Evolutionary conservation across 139 green algal genomes (phyloP).

Genomic region (Auxenochlorella protothecoides): DNA sequence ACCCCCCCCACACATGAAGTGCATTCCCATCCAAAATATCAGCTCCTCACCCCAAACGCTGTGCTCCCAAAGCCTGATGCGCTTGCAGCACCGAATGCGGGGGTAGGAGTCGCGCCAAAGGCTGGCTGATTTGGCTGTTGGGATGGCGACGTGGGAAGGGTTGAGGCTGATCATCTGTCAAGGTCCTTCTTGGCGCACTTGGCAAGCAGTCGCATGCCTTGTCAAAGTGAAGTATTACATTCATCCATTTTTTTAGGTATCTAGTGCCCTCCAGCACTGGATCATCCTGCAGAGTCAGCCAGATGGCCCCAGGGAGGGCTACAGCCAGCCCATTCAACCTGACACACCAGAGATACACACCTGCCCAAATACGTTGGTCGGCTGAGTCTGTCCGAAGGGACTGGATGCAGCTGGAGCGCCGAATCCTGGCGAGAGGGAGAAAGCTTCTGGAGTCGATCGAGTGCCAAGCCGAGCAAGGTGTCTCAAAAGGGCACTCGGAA

Average conservation of each 20-base stretch:
- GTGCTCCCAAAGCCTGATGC: constrained; percentile 18
- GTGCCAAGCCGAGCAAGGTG: too few species aligned
- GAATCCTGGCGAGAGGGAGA: too few species aligned
- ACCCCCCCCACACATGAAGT: constrained; percentile 3
- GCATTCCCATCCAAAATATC: too few species aligned
- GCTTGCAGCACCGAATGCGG: constrained; percentile 19
- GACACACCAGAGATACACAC: not conserved
- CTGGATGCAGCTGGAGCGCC: too few species aligned
- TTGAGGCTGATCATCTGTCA: not conserved
- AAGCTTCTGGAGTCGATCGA: too few species aligned
- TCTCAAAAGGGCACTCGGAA: too few species aligned
- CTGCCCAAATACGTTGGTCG: constrained; percentile 20
- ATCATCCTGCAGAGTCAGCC: not conserved
- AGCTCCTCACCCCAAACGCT: constrained; percentile 10
- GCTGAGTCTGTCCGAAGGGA: too few species aligned
- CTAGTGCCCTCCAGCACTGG: not conserved
- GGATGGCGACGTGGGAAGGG: not conserved
- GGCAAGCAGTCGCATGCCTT: not conserved
- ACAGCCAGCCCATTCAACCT: not conserved
- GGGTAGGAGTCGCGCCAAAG: constrained; percentile 18
- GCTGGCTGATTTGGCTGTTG: constrained; percentile 16
- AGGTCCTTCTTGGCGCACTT: not conserved
- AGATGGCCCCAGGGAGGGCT: too few species aligned
- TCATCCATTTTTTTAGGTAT: not conserved
- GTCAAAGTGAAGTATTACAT: not conserved